Base-by-base conservation (phyloP, 148 eudicot genomes). In the Silene conica region DNA sequence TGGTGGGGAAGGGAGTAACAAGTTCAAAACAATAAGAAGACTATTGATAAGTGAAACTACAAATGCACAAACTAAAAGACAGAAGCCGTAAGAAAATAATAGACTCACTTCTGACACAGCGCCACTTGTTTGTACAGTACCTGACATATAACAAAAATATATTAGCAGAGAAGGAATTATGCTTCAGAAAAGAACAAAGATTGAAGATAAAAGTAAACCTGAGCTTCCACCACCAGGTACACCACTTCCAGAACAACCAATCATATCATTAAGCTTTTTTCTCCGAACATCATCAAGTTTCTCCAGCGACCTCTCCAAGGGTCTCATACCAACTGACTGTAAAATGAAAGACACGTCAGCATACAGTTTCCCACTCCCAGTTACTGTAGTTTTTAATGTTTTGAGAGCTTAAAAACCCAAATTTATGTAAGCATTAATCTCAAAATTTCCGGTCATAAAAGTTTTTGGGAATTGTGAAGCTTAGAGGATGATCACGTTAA, bases 281-380 rank as follows among this genome's bases (percentile, higher is more conserved):
- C 73, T 85, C 66, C 99, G 82, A 74, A 96, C 96, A 80, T 96
- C 99, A 80, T 96, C 99, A 34, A 96, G 92, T 80, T 92, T 96
- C 83, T 96, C 99, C 73, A 96, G 76, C n/a, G 99, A 92, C 82
- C 87, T 90, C 73, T 92, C 99, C 82, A 96, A 79, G 72, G 99
- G 99, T 78, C 99, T 87, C 99, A 96, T 96, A 72, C 99, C 99
- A 75, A 92, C 99, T 67, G 85, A 87, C 99, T 95, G 80, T 78
- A 45, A 15, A 31, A 7, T 54, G 62, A 45, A 59, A 68, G 34
- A n/a, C 68, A 1, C 10, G 8, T 59, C 63, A 52, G 16, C 13
- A 58, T 15, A 18, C 45, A 18, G 55, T 74, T 28, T 20, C 8
- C 69, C 31, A 50, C 55, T 50, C 18, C 16, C 2, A 8, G 2